Percentiles rank a stretch among this genome's conserved stretches.
phyloP scores from a whole-genome alignment of 192 early-diverging fungal species.

The Cetraspora pellucida region DNA sequence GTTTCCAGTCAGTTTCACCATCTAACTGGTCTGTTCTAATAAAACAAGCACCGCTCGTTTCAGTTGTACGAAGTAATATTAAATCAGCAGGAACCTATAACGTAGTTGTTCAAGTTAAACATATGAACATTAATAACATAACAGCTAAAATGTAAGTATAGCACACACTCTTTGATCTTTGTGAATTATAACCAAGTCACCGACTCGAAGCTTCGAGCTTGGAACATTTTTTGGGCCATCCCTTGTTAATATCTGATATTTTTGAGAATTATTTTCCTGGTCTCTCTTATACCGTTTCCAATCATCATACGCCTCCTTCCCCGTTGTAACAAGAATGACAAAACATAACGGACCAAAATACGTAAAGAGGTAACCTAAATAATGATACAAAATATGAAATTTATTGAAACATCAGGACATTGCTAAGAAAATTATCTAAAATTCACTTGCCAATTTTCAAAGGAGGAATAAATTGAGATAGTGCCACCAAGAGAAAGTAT shows the following conservation, averaged over 20 bases:
- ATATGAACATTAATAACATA: neutral
- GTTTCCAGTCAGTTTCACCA: constrained; percentile 98
- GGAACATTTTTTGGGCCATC: constrained; percentile 64
- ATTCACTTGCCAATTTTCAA: constrained; percentile 69
- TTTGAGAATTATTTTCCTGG: constrained; percentile 87
- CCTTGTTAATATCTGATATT: constrained; percentile 66
- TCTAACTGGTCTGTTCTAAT: constrained; percentile 97
- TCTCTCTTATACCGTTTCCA: constrained; percentile 78
- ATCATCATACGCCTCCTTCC: constrained; percentile 92
- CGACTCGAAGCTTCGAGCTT: constrained; percentile 84
- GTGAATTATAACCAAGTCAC: constrained; percentile 80
- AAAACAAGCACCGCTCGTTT: constrained; percentile 85
- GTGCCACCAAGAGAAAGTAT: constrained; percentile 89
- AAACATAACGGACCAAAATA: constrained; percentile 94
- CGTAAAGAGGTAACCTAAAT: constrained; percentile 80
- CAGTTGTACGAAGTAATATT: constrained; percentile 82
- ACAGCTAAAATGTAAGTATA: neutral
- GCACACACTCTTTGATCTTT: constrained; percentile 77
- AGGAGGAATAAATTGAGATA: constrained; percentile 90
- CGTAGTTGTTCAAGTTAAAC: neutral
- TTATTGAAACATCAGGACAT: neutral
- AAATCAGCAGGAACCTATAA: constrained; percentile 85
- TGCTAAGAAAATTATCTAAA: neutral
- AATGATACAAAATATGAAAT: neutral
- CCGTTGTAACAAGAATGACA: constrained; percentile 87